Evolutionary conservation across 169 alveolate species (phyloP).

Genomic region (Plasmodium cynomolgi): DNA sequence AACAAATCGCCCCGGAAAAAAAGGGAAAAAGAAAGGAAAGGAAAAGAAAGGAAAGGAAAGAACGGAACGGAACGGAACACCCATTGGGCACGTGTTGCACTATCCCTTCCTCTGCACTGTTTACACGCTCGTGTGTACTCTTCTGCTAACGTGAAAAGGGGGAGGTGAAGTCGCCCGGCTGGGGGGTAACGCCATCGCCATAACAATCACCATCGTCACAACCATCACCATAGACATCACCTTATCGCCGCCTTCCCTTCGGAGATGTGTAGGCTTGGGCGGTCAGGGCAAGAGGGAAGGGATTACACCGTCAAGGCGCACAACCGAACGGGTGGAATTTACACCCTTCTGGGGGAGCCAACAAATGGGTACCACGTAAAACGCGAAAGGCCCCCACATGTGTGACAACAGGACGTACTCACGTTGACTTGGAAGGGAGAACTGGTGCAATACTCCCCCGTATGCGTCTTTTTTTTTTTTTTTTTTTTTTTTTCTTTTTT

Average conservation of each 20-base stretch:
- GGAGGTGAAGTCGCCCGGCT: neutral
- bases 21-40: neutral
- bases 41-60: neutral
- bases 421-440: neutral
- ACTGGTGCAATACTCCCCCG: neutral
- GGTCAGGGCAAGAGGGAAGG: neutral
- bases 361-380: neutral
- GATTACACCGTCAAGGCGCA: neutral
- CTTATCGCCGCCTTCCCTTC: neutral
- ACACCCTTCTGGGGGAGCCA: neutral
- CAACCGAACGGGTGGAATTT: neutral
- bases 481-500: neutral
- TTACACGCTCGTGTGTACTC: neutral
- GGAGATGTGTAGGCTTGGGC: neutral
- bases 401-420: neutral
- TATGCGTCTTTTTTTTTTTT: constrained; percentile 3
- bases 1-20: neutral
- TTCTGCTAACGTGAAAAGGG: neutral
- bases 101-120: neutral
- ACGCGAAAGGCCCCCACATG: neutral
- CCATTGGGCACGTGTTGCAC: neutral
- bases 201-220: neutral
- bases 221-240: neutral
- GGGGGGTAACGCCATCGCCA: neutral
- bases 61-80: neutral